Evolutionary conservation across 352 stramenopile species (phyloP).

Genomic region (Globisporangium nagaii): DNA sequence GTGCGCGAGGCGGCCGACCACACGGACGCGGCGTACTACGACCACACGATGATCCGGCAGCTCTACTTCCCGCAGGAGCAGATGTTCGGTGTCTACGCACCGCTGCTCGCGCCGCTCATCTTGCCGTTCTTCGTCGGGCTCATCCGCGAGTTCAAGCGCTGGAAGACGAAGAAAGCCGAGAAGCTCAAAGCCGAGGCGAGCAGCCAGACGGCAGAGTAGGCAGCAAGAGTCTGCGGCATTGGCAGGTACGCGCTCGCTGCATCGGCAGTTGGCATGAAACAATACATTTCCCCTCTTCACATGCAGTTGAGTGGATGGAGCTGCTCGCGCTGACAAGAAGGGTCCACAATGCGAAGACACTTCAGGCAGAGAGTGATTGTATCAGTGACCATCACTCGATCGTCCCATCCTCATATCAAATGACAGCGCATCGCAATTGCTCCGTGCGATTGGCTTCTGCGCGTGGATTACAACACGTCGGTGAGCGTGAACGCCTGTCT

Average conservation of each 20-base stretch:
- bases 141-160: slow-evolving; percentile 46
- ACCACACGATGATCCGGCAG: slow-evolving; percentile 70
- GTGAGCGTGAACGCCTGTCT: no score
- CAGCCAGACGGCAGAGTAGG: no score
- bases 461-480: no score
- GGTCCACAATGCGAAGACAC: no score
- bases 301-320: no score
- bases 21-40: slow-evolving; percentile 52
- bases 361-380: neutral
- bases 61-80: slow-evolving; percentile 70
- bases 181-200: slow-evolving; percentile 2
- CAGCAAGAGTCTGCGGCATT: no score
- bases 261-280: no score
- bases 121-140: slow-evolving; percentile 53
- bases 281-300: no score
- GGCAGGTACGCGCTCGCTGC: no score
- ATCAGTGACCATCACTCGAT: neutral
- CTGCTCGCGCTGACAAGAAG: no score
- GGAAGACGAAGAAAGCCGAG: slow-evolving; percentile 24
- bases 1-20: slow-evolving; percentile 41
- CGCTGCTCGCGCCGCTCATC: slow-evolving; percentile 53
- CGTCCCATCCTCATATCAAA: neutral
- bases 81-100: slow-evolving; percentile 59
- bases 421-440: neutral
- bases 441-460: neutral